A percentile compares a stretch with the other conserved stretches of the same genome.
phyloP scores from a whole-genome alignment of 2,329 filamentous ascomycete genomes.

The Claviceps fusiformis region DNA sequence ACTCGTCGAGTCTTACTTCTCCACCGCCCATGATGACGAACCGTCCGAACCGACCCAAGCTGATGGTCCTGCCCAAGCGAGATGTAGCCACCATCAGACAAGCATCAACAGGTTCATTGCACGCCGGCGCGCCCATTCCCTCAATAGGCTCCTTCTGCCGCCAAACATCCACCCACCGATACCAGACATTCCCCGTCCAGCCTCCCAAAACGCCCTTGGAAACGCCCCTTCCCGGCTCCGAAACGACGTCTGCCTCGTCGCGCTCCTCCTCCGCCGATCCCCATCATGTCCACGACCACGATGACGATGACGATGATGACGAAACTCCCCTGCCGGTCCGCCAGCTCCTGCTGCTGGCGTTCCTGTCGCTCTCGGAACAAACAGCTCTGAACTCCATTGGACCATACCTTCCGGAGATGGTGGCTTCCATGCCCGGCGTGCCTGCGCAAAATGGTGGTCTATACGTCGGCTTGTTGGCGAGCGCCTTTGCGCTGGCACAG shows the following conservation, averaged over 20 bases:
- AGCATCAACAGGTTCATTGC: slow-evolving; percentile 33
- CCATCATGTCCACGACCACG: slow-evolving; percentile 17
- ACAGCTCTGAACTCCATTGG: slow-evolving; percentile 94
- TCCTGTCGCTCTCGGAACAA: slow-evolving; percentile 87
- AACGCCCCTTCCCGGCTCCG: slow-evolving; percentile 11
- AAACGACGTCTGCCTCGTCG: slow-evolving; percentile 8
- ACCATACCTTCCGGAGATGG: slow-evolving; percentile 90
- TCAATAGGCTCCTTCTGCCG: slow-evolving; percentile 19
- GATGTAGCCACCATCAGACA: slow-evolving; percentile 10
- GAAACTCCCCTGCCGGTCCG: slow-evolving; percentile 66
- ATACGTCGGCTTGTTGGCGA: slow-evolving; percentile 84
- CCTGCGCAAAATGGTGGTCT: slow-evolving; percentile 58
- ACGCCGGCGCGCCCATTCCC: slow-evolving; percentile 37
- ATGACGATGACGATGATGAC: slow-evolving; percentile 27
- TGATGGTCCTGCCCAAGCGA: not conserved
- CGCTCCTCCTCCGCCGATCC: not conserved
- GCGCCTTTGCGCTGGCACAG: slow-evolving; percentile 83
- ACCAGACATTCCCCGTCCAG: slow-evolving; percentile 69
- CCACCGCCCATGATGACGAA: slow-evolving; percentile 4
- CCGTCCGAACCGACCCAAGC: slow-evolving; percentile 3
- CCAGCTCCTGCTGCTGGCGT: slow-evolving; percentile 72
- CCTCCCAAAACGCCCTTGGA: slow-evolving; percentile 54
- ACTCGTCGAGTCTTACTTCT: not conserved
- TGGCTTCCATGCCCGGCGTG: slow-evolving; percentile 70
- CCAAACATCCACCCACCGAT: slow-evolving; percentile 41